phyloP scores from a whole-genome alignment of 1,284 basidiomycete genomes.

The Pulveroboletus sp. region DNA sequence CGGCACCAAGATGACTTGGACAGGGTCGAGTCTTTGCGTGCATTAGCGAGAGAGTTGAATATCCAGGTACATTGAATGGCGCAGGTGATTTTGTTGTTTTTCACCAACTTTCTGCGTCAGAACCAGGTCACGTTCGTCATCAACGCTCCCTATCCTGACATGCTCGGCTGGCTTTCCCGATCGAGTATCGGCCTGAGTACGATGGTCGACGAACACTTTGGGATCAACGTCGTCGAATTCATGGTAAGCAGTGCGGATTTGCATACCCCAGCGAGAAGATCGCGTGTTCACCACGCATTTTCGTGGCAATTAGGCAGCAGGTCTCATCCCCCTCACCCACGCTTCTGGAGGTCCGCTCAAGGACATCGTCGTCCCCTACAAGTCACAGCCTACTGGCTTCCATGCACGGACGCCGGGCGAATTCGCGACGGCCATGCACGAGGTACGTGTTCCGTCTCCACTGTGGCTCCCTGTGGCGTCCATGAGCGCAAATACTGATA shows the following conservation, averaged over 20 bases:
- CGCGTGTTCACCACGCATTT: slow-evolving; percentile 18
- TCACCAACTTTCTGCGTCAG: slow-evolving; percentile 41
- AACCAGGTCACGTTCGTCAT: slow-evolving; percentile 76
- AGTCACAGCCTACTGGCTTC: slow-evolving; percentile 61
- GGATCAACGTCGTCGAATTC: slow-evolving; percentile 97
- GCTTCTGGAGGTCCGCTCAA: slow-evolving; percentile 90
- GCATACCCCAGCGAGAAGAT: not conserved
- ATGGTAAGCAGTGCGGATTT: slow-evolving; percentile 63
- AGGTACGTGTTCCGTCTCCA: slow-evolving; percentile 41
- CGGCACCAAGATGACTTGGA: slow-evolving; percentile 76
- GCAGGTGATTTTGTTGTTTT: not conserved
- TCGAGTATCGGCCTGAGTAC: slow-evolving; percentile 91
- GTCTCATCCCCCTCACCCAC: slow-evolving; percentile 90
- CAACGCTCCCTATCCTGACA: slow-evolving; percentile 77
- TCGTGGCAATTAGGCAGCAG: slow-evolving; percentile 70
- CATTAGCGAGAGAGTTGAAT: slow-evolving; percentile 61
- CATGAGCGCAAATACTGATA: slow-evolving; percentile 10
- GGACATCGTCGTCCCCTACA: slow-evolving; percentile 86
- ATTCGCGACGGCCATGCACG: slow-evolving; percentile 73
- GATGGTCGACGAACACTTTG: slow-evolving; percentile 99
- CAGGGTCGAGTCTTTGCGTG: slow-evolving; percentile 64
- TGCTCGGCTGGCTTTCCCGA: slow-evolving; percentile 68
- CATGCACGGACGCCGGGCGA: slow-evolving; percentile 73
- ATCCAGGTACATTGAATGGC: slow-evolving; percentile 53
- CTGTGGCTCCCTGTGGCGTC: slow-evolving; percentile 6